phyloP scores from a whole-genome alignment of 768 basidiomycete genomes.

The Boletus edulis region DNA sequence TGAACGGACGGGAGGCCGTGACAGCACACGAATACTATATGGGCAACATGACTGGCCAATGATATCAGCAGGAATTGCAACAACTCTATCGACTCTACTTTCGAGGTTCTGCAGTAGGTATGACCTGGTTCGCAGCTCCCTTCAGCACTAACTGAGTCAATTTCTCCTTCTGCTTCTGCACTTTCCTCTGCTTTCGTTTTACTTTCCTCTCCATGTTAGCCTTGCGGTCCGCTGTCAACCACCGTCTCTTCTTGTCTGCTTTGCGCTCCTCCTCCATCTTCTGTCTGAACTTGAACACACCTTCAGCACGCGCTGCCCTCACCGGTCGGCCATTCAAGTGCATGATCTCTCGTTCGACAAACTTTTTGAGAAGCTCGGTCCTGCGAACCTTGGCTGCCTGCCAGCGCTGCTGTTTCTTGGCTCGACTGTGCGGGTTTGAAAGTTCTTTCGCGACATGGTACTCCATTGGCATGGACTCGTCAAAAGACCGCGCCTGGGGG shows the following conservation, averaged over 20 bases:
- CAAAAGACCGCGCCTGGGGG: constrained; percentile 40
- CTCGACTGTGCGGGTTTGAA: constrained; percentile 77
- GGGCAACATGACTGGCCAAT: no score
- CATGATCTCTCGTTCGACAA: constrained; percentile 51
- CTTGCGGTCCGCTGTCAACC: constrained; percentile 39
- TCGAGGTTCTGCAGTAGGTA: constrained; percentile 35
- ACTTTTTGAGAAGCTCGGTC: constrained; percentile 49
- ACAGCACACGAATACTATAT: no score
- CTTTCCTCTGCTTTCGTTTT: constrained; percentile 43
- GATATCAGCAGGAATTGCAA: no score
- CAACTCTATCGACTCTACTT: constrained; percentile 7
- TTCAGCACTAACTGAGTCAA: constrained; percentile 49
- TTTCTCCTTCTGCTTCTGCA: constrained; percentile 50
- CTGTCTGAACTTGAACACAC: constrained; percentile 69
- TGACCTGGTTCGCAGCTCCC: constrained; percentile 58
- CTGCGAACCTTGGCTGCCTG: constrained; percentile 50
- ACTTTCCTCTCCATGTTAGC: constrained; percentile 36
- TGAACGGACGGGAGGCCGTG: no score
- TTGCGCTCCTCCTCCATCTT: constrained; percentile 55
- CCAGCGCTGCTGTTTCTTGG: constrained; percentile 80
- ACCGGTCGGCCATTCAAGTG: constrained; percentile 58
- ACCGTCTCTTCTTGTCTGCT: constrained; percentile 58
- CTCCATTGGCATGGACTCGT: constrained; percentile 61
- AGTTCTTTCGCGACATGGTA: constrained; percentile 65
- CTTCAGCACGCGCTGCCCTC: constrained; percentile 69